These are phyloP conservation scores for Plenodomus biglobosus DNA, from an alignment of 2,329 filamentous ascomycete species.

Conservation along the genomic window DNA sequence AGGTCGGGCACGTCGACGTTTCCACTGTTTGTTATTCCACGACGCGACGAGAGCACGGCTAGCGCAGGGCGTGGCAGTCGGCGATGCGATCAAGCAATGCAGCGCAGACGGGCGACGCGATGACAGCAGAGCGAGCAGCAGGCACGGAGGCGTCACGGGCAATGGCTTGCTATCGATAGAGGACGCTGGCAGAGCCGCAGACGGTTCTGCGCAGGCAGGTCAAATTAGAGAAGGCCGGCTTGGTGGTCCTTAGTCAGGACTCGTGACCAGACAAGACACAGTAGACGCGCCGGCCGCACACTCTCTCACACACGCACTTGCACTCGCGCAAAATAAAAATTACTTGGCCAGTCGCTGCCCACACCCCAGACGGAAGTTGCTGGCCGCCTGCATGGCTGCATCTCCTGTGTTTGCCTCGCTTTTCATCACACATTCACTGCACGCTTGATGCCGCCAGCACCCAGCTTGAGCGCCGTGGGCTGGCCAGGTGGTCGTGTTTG, in stretches of 20 bases:
- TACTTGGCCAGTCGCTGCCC: neutral
- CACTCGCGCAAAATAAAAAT: slow-evolving; percentile 1
- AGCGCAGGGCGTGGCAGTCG: slow-evolving; percentile 5
- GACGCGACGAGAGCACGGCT: slow-evolving; percentile 14
- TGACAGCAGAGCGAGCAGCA: slow-evolving; percentile 6
- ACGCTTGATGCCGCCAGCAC: neutral
- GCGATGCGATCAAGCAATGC: slow-evolving; percentile 1
- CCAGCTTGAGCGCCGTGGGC: neutral
- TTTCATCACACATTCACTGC: neutral
- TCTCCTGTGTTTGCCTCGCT: neutral
- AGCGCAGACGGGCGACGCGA: slow-evolving; percentile 9
- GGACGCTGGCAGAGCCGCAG: slow-evolving; percentile 18
- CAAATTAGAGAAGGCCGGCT: too few relatives aligned
- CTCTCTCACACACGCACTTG: too few relatives aligned
- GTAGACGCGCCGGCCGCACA: slow-evolving; percentile 2
- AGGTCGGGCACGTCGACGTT: slow-evolving; percentile 7
- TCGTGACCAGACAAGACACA: slow-evolving; percentile 9
- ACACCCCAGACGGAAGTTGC: too few relatives aligned
- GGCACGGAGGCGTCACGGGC: slow-evolving; percentile 3
- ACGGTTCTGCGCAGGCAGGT: slow-evolving; percentile 6
- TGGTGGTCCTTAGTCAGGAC: slow-evolving; percentile 3
- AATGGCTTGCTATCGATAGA: slow-evolving; percentile 18
- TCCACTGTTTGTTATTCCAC: slow-evolving; percentile 17
- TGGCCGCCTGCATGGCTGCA: too few relatives aligned
- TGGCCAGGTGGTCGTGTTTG: neutral